Evolutionary conservation across 1,139 yeast genomes (phyloP), one percentile per base, ranked within the genome.

Genomic region (Keqinozyma sinolaborantium): DNA sequence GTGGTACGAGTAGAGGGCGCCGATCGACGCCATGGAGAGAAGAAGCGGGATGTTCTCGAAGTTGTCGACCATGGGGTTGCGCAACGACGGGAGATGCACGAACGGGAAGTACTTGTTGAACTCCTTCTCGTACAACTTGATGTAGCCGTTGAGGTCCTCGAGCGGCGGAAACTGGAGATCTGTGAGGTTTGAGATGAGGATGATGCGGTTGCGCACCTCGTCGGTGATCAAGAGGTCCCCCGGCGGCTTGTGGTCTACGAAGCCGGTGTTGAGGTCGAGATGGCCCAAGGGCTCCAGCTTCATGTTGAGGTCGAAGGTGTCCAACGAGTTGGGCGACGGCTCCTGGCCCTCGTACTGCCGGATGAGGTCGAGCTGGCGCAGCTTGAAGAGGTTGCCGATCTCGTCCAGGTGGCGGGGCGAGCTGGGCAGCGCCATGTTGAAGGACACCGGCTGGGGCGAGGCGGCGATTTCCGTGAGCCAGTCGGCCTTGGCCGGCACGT

Each of bases 1-100:
- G 53, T 88, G 95, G 57, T 83, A 86, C 1, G 85, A 77, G 48
- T 86, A 86, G 16, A 88, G 64, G 0, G 97, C 95, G 26, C 97
- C 97, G 38, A 88, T 77, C 14, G 95, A 83, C 1, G 95, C 83
- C 77, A 88, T 84, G 9, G 92, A 76, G 33, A 87, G 62, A n/a
- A 87, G 56, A 33, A 88, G 62, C 1, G 95, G 92, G 36, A 83
- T 78, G 51, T 83, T 83, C 31, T 81, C 85, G 35, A 69, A 55
- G 40, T 70, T 69, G 26, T 68, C 67, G 12, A 75, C 78, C 47
- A 70, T 58, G 0, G 77, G 70, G 37, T 79, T 77, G 38, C 71
- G 56, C 36, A 84, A 64, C 3, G 88, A 70, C 9, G 83, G 82
- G 30, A 86, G 66, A 56, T 87, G 96, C 42, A 88, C 73, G 53